Percentiles rank a stretch among this genome's conserved stretches.
Evolutionary conservation across 1,139 yeast species (phyloP).

Genomic region (Zygosaccharomyces pseudobailii): DNA sequence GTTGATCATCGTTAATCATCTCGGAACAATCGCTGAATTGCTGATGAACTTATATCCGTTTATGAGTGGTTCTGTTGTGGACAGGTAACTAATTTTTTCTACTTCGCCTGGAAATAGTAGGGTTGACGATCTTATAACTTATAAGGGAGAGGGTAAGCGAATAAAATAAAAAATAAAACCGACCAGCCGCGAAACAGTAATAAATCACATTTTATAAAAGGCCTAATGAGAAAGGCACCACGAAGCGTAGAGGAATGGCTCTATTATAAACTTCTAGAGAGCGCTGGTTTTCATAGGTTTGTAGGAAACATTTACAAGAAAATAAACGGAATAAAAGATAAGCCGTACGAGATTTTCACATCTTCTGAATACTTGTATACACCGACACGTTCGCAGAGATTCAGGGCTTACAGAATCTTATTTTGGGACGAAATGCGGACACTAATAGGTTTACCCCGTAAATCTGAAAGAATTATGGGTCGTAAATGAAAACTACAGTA

Average conservation of each 20-base stretch:
- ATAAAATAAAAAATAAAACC: not conserved
- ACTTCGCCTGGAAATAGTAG: not conserved
- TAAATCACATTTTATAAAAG: not conserved
- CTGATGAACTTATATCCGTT: not conserved
- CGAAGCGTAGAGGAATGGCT: slow-evolving; percentile 46
- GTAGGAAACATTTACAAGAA: slow-evolving; percentile 61
- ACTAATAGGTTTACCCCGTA: slow-evolving; percentile 42
- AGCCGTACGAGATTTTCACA: slow-evolving; percentile 31
- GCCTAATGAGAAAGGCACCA: slow-evolving; percentile 32
- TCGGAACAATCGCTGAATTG: slow-evolving; percentile 1
- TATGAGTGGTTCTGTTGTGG: no score
- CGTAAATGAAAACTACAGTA: slow-evolving; percentile 1
- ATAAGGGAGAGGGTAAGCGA: not conserved
- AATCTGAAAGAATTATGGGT: slow-evolving; percentile 13
- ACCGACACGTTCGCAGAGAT: slow-evolving; percentile 52
- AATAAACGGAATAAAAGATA: slow-evolving; percentile 53
- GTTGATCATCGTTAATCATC: slow-evolving; percentile 81
- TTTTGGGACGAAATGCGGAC: slow-evolving; percentile 62
- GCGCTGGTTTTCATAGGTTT: slow-evolving; percentile 63
- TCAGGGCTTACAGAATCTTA: slow-evolving; percentile 57
- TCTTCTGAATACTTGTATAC: slow-evolving; percentile 31
- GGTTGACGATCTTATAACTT: not conserved
- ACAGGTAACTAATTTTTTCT: not conserved
- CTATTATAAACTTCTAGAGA: slow-evolving; percentile 48
- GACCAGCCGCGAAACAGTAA: not conserved